A percentile compares a stretch with the other conserved stretches of the same genome.
Evolutionary conservation across 345 rosid genomes (phyloP).

Genomic region (Microcos paniculata): DNA sequence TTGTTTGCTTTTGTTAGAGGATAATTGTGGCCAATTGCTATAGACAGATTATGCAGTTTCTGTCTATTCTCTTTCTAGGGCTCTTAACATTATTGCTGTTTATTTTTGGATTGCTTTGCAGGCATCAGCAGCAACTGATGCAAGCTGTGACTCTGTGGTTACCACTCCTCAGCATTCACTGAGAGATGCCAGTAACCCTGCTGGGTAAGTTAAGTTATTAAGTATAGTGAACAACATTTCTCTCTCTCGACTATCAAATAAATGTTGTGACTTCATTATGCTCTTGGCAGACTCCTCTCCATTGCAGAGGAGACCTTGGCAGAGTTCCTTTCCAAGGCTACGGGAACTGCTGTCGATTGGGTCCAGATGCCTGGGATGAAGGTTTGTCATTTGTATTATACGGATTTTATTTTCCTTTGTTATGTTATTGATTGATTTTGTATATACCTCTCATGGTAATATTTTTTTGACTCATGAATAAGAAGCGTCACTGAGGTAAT

Average conservation of each 20-base stretch:
- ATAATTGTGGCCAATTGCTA: background rate
- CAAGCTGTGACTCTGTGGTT: constrained; percentile 94
- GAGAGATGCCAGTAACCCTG: constrained; percentile 96
- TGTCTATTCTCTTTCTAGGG: background rate
- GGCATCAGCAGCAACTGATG: constrained; percentile 78
- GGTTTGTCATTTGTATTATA: constrained; percentile 38
- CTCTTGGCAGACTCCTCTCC: constrained; percentile 78
- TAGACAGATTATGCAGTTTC: background rate
- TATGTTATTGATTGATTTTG: background rate
- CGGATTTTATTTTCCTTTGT: background rate
- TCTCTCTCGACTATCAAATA: background rate
- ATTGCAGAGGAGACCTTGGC: constrained; percentile 99
- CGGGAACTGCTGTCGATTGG: constrained; percentile 99
- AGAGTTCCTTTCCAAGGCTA: constrained; percentile 99
- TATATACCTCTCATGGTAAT: background rate
- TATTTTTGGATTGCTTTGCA: constrained; percentile 28
- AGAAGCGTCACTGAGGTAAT: background rate
- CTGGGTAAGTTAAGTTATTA: constrained; percentile 60
- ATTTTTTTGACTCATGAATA: background rate
- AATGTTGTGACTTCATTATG: constrained; percentile 6
- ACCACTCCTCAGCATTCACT: constrained; percentile 92
- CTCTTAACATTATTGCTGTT: constrained; percentile 10
- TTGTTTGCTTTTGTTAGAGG: background rate
- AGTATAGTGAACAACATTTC: background rate
- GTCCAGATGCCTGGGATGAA: constrained; percentile 99